These are phyloP conservation scores for Sordariomycetes sp. DNA, from an alignment of 2,329 filamentous ascomycete genomes.

Conservation along the genomic window DNA sequence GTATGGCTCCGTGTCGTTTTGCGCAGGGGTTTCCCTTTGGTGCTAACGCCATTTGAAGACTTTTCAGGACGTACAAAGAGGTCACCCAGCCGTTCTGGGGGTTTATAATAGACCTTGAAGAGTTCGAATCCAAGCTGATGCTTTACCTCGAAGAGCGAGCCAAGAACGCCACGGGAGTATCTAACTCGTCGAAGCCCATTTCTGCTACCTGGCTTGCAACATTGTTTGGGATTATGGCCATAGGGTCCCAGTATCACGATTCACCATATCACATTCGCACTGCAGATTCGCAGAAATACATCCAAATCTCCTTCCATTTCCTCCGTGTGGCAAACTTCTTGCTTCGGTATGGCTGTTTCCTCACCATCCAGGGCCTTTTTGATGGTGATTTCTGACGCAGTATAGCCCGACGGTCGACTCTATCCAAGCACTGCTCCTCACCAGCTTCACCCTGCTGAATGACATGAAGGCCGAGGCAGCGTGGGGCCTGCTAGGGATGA, in stretches of 20 bases:
- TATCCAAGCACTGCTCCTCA: slow-evolving; percentile 52
- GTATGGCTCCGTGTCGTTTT: slow-evolving; percentile 26
- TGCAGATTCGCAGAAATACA: slow-evolving; percentile 47
- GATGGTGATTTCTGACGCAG: neutral
- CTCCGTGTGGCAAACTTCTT: slow-evolving; percentile 53
- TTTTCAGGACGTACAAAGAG: slow-evolving; percentile 57
- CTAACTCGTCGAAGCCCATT: slow-evolving; percentile 36
- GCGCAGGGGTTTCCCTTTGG: neutral
- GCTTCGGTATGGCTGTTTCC: slow-evolving; percentile 29
- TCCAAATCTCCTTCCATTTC: slow-evolving; percentile 56
- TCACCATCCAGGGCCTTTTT: neutral
- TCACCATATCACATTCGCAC: slow-evolving; percentile 52
- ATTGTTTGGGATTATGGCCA: slow-evolving; percentile 53
- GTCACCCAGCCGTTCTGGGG: slow-evolving; percentile 60
- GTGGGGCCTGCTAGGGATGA: slow-evolving; percentile 54
- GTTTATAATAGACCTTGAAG: slow-evolving; percentile 55
- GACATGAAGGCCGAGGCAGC: slow-evolving; percentile 62
- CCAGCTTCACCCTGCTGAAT: slow-evolving; percentile 53
- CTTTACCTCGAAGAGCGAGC: slow-evolving; percentile 54
- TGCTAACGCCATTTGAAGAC: slow-evolving; percentile 23
- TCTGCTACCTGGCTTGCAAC: slow-evolving; percentile 58
- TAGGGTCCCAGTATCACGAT: slow-evolving; percentile 57
- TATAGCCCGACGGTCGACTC: slow-evolving; percentile 51
- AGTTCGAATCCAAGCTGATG: slow-evolving; percentile 54
- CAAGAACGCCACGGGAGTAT: slow-evolving; percentile 36